Evolutionary conservation across 2,329 filamentous ascomycete species (phyloP).

Genomic region (Xylogone sp.): DNA sequence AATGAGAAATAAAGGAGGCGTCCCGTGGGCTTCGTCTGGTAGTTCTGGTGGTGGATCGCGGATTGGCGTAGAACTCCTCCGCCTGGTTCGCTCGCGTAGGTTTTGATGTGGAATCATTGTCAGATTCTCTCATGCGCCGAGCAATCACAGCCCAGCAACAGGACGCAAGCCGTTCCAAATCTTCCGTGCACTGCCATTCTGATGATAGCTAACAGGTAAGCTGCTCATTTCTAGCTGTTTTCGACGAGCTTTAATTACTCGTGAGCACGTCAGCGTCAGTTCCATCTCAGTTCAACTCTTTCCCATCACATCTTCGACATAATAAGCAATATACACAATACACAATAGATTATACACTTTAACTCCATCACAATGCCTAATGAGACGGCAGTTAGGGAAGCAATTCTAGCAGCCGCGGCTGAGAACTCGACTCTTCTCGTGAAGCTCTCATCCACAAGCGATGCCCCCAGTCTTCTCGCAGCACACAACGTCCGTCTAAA

Average conservation of each 20-base stretch:
- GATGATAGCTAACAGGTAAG: background rate
- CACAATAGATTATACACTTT: background rate
- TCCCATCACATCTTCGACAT: too few relatives aligned
- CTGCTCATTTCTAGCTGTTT: background rate
- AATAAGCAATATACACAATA: too few relatives aligned
- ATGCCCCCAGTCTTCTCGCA: constrained; percentile 1
- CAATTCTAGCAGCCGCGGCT: constrained; percentile 3
- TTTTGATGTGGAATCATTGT: background rate
- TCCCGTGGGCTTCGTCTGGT: too few relatives aligned
- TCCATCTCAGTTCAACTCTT: too few relatives aligned
- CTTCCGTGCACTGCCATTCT: background rate
- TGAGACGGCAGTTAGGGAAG: background rate
- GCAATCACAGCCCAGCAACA: background rate
- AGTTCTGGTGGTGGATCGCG: too few relatives aligned
- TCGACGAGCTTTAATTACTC: background rate
- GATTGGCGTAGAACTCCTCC: background rate
- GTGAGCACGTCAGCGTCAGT: background rate
- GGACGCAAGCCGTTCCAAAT: background rate
- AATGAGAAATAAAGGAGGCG: too few relatives aligned
- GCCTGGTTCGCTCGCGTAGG: background rate
- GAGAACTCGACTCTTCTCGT: constrained; percentile 5
- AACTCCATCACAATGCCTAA: background rate
- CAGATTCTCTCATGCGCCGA: background rate
- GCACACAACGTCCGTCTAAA: constrained; percentile 2
- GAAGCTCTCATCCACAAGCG: constrained; percentile 1